Conservation (phyloP, 1,284 basidiomycete genomes). For the Ceratobasidium sp. region DNA sequence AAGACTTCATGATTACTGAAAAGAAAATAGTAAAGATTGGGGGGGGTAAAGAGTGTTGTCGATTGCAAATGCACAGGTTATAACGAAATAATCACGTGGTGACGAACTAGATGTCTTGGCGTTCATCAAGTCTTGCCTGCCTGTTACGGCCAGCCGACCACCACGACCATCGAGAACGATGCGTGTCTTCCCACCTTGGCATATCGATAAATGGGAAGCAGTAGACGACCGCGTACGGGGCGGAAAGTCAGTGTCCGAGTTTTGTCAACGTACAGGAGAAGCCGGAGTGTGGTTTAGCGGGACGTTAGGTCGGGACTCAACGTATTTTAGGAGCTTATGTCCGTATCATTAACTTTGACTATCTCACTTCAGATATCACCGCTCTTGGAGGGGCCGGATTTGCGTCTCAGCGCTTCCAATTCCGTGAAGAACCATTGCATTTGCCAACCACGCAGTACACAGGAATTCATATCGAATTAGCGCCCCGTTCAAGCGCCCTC, state of each 20-base stretch:
- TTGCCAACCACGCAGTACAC: conserved; percentile 18
- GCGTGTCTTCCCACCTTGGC: conserved; percentile 31
- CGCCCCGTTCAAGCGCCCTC: neutral
- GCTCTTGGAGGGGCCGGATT: conserved; percentile 29
- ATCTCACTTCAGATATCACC: conserved; percentile 11
- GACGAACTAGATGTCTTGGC: neutral
- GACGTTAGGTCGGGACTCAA: conserved; percentile 25
- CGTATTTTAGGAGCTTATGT: neutral
- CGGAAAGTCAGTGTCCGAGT: conserved; percentile 13
- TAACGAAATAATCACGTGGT: conserved; percentile 11
- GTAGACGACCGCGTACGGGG: conserved; percentile 37
- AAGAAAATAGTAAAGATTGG: too few relatives aligned
- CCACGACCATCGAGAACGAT: neutral
- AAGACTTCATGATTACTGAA: conserved; percentile 20
- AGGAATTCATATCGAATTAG: conserved; percentile 16
- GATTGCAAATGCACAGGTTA: neutral
- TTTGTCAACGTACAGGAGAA: neutral
- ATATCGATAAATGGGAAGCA: conserved; percentile 15
- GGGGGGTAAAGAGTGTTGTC: neutral
- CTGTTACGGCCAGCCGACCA: neutral
- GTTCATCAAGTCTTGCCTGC: neutral
- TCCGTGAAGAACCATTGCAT: neutral
- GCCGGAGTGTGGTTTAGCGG: conserved; percentile 23
- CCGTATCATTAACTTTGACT: neutral
- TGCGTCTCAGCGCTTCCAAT: conserved; percentile 25